Conservation (phyloP, 176 grass and related monocot species). For the Coix lacrymajobi region DNA sequence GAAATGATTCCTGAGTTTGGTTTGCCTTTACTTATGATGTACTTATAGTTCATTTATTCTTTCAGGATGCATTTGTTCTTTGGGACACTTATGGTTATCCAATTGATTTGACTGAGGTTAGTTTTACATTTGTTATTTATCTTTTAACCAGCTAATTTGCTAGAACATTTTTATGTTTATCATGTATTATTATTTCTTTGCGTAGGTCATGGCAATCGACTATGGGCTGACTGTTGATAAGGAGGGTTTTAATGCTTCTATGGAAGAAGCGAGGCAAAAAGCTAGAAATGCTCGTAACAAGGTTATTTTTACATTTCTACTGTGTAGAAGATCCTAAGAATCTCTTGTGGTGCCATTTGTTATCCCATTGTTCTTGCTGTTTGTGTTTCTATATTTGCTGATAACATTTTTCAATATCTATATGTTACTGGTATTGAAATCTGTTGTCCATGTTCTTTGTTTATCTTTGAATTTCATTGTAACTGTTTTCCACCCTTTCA, state of each 20-base stretch:
- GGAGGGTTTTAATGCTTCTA: constrained; percentile 69
- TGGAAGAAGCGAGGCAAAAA: constrained; percentile 92
- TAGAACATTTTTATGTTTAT: constrained; percentile 10
- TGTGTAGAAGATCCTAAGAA: not conserved
- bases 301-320: constrained; percentile 24
- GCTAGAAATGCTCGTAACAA: constrained; percentile 87
- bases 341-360: not conserved
- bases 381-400: not conserved
- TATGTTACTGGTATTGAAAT: not conserved
- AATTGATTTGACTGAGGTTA: constrained; percentile 95
- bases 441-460: not conserved
- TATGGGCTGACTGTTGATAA: constrained; percentile 66
- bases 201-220: constrained; percentile 83
- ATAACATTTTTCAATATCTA: not conserved
- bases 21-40: not conserved
- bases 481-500: not conserved
- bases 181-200: constrained; percentile 7
- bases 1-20: not conserved
- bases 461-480: not conserved
- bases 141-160: constrained; percentile 5
- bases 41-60: not conserved
- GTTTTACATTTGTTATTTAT: constrained; percentile 15
- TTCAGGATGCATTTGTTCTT: constrained; percentile 90
- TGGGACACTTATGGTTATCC: constrained; percentile 97
- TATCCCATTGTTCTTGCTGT: not conserved